Evolutionary conservation across 2,329 filamentous ascomycete genomes (phyloP).

Genomic region (Fusarium poae): DNA sequence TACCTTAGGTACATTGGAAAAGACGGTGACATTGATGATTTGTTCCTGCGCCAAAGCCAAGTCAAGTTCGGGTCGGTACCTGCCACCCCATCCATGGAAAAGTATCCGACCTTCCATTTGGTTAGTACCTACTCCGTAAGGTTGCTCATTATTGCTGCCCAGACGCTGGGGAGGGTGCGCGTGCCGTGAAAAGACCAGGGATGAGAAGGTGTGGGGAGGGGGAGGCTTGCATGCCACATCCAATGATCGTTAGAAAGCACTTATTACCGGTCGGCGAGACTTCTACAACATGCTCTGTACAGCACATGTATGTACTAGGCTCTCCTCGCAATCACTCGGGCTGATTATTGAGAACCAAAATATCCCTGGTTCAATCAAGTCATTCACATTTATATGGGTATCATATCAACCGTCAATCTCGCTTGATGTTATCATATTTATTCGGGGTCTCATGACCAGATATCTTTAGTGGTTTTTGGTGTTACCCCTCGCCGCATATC

Average conservation of each 20-base stretch:
- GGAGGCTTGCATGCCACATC: neutral
- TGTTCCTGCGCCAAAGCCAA: constrained; percentile 41
- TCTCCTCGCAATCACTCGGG: neutral
- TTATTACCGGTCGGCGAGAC: constrained; percentile 10
- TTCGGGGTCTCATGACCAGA: neutral
- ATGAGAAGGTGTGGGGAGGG: constrained; percentile 31
- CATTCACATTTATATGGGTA: neutral
- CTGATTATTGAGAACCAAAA: neutral
- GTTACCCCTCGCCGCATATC: constrained; percentile 6
- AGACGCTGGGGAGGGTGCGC: constrained; percentile 25
- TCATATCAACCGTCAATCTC: neutral
- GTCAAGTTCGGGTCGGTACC: constrained; percentile 40
- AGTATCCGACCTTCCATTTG: constrained; percentile 17
- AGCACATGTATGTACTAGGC: neutral
- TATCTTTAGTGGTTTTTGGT: neutral
- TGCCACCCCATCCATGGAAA: constrained; percentile 32
- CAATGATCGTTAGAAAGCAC: neutral
- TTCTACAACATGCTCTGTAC: neutral
- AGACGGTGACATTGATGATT: constrained; percentile 46
- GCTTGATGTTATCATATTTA: neutral
- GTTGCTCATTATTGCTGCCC: neutral
- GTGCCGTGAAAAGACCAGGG: constrained; percentile 34
- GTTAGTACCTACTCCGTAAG: neutral
- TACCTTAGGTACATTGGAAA: constrained; percentile 31
- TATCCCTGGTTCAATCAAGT: neutral